A percentile compares a stretch with the other conserved stretches of the same genome.
Conservation (phyloP, 352 stramenopile genomes). For the Phytophthora pseudosyringae region DNA sequence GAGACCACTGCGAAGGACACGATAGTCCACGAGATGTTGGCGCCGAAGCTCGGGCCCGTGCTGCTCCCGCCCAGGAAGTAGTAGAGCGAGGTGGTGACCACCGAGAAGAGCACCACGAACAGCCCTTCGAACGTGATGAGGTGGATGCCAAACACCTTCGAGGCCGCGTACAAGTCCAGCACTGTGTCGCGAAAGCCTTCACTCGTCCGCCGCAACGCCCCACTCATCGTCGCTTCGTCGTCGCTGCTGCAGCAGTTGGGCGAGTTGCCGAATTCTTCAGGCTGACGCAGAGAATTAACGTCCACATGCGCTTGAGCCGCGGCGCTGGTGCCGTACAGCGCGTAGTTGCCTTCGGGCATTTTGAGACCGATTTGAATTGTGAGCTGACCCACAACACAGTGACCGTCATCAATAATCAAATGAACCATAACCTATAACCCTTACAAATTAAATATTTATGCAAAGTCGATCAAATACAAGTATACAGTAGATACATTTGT, state of each 20-base stretch:
- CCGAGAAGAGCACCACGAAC: constrained; percentile 68
- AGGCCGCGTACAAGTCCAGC: constrained; percentile 81
- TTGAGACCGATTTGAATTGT: constrained; percentile 3
- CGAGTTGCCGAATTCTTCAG: constrained; percentile 1
- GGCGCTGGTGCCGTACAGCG: constrained; percentile 22
- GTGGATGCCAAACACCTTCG: constrained; percentile 77
- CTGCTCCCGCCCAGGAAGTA: constrained; percentile 63
- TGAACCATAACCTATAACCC: too few relatives aligned
- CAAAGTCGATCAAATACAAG: neutral
- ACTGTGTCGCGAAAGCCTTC: constrained; percentile 65
- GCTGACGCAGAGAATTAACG: neutral
- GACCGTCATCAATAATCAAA: neutral
- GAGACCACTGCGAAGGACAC: constrained; percentile 83
- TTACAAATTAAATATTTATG: too few relatives aligned
- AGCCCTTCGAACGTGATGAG: constrained; percentile 82
- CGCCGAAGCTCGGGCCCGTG: constrained; percentile 54
- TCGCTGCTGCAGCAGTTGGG: neutral
- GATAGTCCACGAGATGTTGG: constrained; percentile 89
- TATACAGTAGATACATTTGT: neutral
- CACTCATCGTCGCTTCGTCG: constrained; percentile 20
- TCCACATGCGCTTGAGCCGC: neutral
- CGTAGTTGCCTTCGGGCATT: constrained; percentile 25
- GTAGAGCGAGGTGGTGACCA: constrained; percentile 70
- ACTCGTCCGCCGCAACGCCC: constrained; percentile 35
- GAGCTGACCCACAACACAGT: neutral